These are phyloP conservation scores for Tausonia pullulans DNA, from an alignment of 1,284 basidiomycete species.

Conservation along the genomic window DNA sequence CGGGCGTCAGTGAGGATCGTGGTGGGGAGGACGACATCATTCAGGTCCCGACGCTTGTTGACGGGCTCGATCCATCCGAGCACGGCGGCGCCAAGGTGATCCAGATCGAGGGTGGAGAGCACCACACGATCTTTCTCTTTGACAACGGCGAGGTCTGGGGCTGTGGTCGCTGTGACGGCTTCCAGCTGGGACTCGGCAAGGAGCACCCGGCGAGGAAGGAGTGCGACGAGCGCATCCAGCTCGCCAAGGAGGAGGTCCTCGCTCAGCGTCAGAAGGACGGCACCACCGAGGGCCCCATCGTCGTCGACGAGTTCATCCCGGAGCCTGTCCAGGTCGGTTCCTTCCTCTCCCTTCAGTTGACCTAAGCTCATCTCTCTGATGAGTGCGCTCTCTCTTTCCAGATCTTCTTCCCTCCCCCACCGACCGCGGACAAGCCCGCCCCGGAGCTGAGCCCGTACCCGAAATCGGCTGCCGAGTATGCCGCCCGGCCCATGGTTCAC, in stretches of 20 bases:
- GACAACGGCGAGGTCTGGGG: conserved; percentile 71
- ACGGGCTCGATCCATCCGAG: conserved; percentile 51
- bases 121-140: conserved; percentile 80
- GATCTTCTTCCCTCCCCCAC: conserved; percentile 52
- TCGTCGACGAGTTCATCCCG: conserved; percentile 50
- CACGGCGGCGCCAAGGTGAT: conserved; percentile 59
- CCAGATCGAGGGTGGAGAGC: conserved; percentile 49
- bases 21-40: conserved; percentile 45
- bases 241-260: conserved; percentile 23
- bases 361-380: background rate
- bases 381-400: conserved; percentile 17
- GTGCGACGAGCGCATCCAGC: conserved; percentile 24
- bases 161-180: conserved; percentile 63
- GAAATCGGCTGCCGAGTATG: conserved; percentile 33
- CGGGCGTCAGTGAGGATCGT: conserved; percentile 43
- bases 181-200: conserved; percentile 61
- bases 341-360: background rate
- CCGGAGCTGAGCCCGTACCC: conserved; percentile 34
- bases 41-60: conserved; percentile 56
- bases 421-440: conserved; percentile 35
- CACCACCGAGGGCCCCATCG: conserved; percentile 40
- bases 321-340: conserved; percentile 34
- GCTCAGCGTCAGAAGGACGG: conserved; percentile 26
- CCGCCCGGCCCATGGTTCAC: conserved; percentile 54
- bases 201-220: conserved; percentile 47